Evolutionary conservation across 2,329 filamentous ascomycete genomes (phyloP).

Genomic region (Alternaria novae-zelandiae): DNA sequence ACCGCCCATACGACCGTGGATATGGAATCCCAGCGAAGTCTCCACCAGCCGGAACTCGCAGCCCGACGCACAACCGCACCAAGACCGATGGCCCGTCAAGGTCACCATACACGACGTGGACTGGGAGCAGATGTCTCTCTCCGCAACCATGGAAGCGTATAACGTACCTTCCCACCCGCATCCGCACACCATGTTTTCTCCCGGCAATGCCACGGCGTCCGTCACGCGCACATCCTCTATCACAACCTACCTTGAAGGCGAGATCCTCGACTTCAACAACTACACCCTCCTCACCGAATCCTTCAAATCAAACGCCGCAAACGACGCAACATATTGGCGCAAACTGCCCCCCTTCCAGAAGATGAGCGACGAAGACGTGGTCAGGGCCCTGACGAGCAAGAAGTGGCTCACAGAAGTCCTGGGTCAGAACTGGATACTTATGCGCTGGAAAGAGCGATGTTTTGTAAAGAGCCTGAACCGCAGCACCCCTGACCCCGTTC

Average conservation of each 20-base stretch:
- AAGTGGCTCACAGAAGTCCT: conserved; percentile 44
- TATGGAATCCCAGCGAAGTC: conserved; percentile 42
- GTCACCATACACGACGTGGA: conserved; percentile 70
- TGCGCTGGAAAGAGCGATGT: conserved; percentile 63
- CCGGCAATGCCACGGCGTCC: conserved; percentile 13
- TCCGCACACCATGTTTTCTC: conserved; percentile 34
- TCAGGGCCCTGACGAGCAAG: conserved; percentile 52
- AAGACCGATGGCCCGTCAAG: conserved; percentile 71
- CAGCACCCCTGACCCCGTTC: conserved; percentile 20
- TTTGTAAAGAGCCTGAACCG: conserved; percentile 50
- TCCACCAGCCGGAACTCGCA: conserved; percentile 29
- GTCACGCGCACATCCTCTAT: conserved; percentile 56
- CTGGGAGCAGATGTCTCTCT: conserved; percentile 65
- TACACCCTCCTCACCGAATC: conserved; percentile 60
- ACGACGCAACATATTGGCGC: conserved; percentile 58
- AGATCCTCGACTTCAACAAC: conserved; percentile 67
- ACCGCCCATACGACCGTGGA: conserved; percentile 47
- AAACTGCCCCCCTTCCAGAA: conserved; percentile 55
- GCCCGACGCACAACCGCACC: conserved; percentile 42
- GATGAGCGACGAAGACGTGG: conserved; percentile 50
- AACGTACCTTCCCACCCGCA: conserved; percentile 63
- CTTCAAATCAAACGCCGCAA: conserved; percentile 54
- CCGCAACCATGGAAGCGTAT: conserved; percentile 74
- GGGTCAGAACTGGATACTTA: conserved; percentile 59
- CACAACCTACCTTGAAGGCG: conserved; percentile 71